A percentile compares a stretch with the other conserved stretches of the same genome.
phyloP scores from a whole-genome alignment of 441 rosid genomes.

The Erodium chrysanthum region DNA sequence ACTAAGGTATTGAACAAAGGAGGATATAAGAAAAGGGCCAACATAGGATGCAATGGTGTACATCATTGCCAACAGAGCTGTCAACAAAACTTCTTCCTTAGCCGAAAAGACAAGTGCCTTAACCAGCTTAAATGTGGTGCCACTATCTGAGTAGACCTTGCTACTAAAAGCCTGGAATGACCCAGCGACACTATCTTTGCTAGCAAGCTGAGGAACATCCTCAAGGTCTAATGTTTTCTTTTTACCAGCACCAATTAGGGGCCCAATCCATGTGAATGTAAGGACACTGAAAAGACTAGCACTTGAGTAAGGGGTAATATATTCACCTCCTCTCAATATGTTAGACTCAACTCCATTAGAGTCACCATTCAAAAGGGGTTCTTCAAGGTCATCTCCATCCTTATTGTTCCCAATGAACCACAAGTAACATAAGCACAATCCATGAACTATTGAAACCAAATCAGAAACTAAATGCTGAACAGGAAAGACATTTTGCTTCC shows the following conservation, averaged over 20 bases:
- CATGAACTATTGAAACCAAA: constrained; percentile 34
- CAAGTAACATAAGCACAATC: constrained; percentile 48
- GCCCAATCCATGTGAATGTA: constrained; percentile 67
- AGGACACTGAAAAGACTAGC: constrained; percentile 46
- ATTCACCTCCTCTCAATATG: constrained; percentile 35
- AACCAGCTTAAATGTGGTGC: constrained; percentile 41
- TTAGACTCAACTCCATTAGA: too few relatives aligned
- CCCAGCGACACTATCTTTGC: constrained; percentile 40
- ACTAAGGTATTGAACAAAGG: constrained; percentile 62
- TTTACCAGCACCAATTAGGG: constrained; percentile 45
- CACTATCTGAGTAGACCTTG: constrained; percentile 34
- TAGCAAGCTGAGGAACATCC: constrained; percentile 74
- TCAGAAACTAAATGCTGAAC: constrained; percentile 37
- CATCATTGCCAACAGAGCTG: constrained; percentile 37
- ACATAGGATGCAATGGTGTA: constrained; percentile 50
- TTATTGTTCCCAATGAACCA: constrained; percentile 35
- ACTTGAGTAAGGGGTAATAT: constrained; percentile 41
- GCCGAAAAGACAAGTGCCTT: constrained; percentile 45
- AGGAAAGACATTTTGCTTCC: constrained; percentile 22
- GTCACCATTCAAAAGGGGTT: constrained; percentile 48
- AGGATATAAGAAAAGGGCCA: constrained; percentile 71
- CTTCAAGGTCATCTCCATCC: constrained; percentile 32
- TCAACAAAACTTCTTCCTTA: constrained; percentile 49
- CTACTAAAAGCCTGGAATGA: constrained; percentile 32
- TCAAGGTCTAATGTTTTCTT: constrained; percentile 63